These are phyloP conservation scores for Debaryomyces sp. DNA, from an alignment of 1,139 yeast species.

Conservation along the genomic window DNA sequence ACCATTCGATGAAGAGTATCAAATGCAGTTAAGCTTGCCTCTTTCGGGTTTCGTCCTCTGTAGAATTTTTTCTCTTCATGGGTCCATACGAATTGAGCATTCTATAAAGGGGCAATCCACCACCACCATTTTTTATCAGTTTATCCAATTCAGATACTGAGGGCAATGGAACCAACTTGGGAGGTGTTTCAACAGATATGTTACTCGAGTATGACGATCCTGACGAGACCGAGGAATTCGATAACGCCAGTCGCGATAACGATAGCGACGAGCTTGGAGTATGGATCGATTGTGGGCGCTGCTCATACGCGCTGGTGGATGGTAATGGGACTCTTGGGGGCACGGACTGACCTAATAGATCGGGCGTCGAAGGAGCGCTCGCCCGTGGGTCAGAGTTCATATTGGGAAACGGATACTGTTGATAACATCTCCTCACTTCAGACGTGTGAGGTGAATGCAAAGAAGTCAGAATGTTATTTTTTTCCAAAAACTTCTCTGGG, in stretches of 20 bases:
- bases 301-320: constrained; percentile 9
- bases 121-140: constrained; percentile 19
- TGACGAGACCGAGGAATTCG: constrained; percentile 6
- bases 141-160: constrained; percentile 36
- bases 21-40: not conserved
- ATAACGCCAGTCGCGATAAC: not conserved
- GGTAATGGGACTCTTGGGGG: not conserved
- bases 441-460: not conserved
- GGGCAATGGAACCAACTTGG: constrained; percentile 25
- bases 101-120: constrained; percentile 2
- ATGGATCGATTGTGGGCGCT: constrained; percentile 6
- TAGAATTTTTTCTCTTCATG: not conserved
- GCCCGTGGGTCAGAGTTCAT: constrained; percentile 6
- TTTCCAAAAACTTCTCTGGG: not conserved
- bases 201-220: constrained; percentile 4
- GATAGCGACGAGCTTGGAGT: constrained; percentile 3
- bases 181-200: constrained; percentile 8
- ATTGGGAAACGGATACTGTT: constrained; percentile 16
- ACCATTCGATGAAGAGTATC: not conserved
- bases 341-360: not conserved
- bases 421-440: constrained; percentile 9
- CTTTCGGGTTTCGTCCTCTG: constrained; percentile 1
- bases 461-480: not conserved
- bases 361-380: constrained; percentile 5
- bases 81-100: constrained; percentile 4